A percentile compares a stretch with the other conserved stretches of the same genome.
phyloP scores from a whole-genome alignment of 2,329 filamentous ascomycete genomes.

The Boeremia lycopersici region DNA sequence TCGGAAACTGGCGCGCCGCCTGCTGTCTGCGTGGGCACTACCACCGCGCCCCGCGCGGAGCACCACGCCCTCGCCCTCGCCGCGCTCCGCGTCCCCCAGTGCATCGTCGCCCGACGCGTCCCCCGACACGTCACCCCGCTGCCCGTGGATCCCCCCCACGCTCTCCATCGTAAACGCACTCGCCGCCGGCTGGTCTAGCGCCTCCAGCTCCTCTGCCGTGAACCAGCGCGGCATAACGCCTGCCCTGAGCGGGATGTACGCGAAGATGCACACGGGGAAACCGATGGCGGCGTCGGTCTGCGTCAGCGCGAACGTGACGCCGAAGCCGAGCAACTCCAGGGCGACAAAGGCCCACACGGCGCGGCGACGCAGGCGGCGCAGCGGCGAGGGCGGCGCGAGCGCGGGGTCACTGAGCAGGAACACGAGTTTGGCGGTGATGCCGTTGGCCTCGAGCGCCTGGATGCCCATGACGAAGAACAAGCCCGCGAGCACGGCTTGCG shows the following conservation, averaged over 20 bases:
- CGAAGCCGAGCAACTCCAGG: slow-evolving; percentile 59
- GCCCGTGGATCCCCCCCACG: slow-evolving; percentile 56
- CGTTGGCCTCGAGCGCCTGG: slow-evolving; percentile 59
- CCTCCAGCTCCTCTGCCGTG: slow-evolving; percentile 52
- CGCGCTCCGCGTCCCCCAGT: slow-evolving; percentile 38
- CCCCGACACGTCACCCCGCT: slow-evolving; percentile 13
- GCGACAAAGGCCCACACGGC: slow-evolving; percentile 58
- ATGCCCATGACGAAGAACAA: slow-evolving; percentile 65
- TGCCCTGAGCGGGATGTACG: slow-evolving; percentile 61
- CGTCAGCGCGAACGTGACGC: slow-evolving; percentile 62
- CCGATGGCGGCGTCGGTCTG: slow-evolving; percentile 66
- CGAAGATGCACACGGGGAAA: slow-evolving; percentile 63
- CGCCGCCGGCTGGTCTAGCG: slow-evolving; percentile 61
- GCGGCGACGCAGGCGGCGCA: slow-evolving; percentile 52
- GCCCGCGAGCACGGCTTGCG: slow-evolving; percentile 60
- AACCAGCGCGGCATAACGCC: slow-evolving; percentile 59
- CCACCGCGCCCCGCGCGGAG: too few relatives aligned
- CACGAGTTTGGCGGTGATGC: slow-evolving; percentile 58
- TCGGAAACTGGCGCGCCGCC: too few relatives aligned
- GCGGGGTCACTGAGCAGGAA: slow-evolving; percentile 56
- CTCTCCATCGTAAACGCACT: slow-evolving; percentile 60
- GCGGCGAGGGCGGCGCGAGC: slow-evolving; percentile 55
- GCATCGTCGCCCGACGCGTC: slow-evolving; percentile 11
- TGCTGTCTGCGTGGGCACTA: too few relatives aligned
- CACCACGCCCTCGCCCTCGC: slow-evolving; percentile 19